These are phyloP conservation scores for Sherardia arvensis DNA, from an alignment of 257 asterid genomes.

Conservation along the genomic window DNA sequence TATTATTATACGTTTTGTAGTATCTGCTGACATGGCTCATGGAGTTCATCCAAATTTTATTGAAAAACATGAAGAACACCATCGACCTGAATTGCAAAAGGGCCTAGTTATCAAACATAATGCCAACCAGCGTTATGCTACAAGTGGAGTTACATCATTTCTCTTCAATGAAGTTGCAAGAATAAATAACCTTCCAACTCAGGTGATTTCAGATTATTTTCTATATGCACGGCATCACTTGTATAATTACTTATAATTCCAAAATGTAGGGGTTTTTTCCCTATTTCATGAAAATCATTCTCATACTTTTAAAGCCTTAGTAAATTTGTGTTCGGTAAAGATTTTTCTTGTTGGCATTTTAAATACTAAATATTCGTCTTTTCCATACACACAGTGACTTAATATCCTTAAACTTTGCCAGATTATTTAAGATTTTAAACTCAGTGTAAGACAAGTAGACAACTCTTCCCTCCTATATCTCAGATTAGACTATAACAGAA, in stretches of 20 bases:
- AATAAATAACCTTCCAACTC: conserved; percentile 72
- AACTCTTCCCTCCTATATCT: neutral
- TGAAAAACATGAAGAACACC: conserved; percentile 92
- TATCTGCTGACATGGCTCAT: conserved; percentile 99
- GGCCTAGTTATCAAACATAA: conserved; percentile 97
- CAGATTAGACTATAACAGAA: neutral
- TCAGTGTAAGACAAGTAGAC: neutral
- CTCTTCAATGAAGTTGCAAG: conserved; percentile 92
- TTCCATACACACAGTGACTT: neutral
- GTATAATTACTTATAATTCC: neutral
- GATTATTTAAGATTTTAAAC: neutral
- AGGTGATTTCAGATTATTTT: conserved; percentile 36
- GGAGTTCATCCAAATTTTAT: conserved; percentile 91
- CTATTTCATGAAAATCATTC: too few relatives aligned
- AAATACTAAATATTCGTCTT: too few relatives aligned
- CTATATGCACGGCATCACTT: neutral
- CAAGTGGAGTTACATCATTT: conserved; percentile 94
- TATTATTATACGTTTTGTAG: conserved; percentile 32
- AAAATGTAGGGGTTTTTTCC: neutral
- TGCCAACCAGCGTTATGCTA: conserved; percentile 94
- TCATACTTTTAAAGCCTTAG: neutral
- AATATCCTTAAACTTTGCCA: neutral
- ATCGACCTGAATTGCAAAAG: conserved; percentile 80
- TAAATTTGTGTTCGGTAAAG: neutral
- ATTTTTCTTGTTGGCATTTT: neutral